Conservation (phyloP, 305 asterid species). For the Fraxinus nigra region DNA sequence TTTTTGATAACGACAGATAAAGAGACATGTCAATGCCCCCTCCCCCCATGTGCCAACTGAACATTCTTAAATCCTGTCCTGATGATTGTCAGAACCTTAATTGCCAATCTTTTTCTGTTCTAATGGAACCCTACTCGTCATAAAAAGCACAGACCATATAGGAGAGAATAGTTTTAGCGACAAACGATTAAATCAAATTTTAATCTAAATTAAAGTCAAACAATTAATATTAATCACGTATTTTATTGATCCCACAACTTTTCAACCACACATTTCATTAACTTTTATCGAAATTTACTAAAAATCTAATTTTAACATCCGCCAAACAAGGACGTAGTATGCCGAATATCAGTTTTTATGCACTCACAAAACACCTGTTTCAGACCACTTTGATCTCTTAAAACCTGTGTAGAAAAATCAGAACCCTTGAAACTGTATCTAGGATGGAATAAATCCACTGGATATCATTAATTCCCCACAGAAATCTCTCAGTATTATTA, state of each 20-base stretch:
- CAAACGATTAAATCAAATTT: too few species aligned
- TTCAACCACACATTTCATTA: too few species aligned
- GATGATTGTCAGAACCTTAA: conserved; percentile 15
- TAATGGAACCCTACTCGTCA: conserved; percentile 26
- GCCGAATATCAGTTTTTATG: conserved; percentile 16
- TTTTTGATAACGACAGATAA: background rate
- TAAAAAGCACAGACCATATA: background rate
- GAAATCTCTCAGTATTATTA: conserved; percentile 17
- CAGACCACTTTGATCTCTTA: conserved; percentile 23
- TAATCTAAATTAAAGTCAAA: too few species aligned
- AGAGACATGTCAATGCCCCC: conserved; percentile 11
- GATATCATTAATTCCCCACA: conserved; percentile 23
- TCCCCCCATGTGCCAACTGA: conserved; percentile 13
- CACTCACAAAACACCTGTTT: background rate
- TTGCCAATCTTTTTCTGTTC: conserved; percentile 16
- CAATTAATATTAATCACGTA: too few species aligned
- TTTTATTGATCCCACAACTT: too few species aligned
- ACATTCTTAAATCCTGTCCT: conserved; percentile 9
- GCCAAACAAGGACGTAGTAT: too few species aligned
- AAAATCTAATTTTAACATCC: too few species aligned
- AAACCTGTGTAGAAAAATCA: conserved; percentile 24
- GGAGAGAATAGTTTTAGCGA: background rate
- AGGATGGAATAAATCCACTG: conserved; percentile 15
- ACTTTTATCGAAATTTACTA: too few species aligned
- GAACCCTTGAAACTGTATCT: conserved; percentile 20